Conservation (phyloP, 345 rosid species). For the Litchi chinensis region DNA sequence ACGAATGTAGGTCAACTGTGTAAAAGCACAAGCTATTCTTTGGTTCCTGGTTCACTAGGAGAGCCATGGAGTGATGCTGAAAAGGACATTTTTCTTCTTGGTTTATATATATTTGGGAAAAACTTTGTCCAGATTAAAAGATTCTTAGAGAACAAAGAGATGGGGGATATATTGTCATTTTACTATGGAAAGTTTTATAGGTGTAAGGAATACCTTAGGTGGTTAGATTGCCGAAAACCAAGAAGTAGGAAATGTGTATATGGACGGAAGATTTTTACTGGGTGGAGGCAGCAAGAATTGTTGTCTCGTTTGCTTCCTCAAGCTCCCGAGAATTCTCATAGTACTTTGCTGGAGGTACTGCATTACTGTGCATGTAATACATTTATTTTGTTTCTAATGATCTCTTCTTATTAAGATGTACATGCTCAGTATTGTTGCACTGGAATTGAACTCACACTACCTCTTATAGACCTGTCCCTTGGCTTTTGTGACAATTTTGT, state of each 20-base stretch:
- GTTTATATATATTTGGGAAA: slow-evolving; percentile 61
- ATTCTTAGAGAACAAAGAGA: slow-evolving; percentile 49
- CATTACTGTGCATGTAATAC: not conserved
- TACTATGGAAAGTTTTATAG: slow-evolving; percentile 64
- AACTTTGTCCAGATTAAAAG: slow-evolving; percentile 47
- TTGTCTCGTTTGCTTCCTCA: slow-evolving; percentile 59
- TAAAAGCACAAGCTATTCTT: slow-evolving; percentile 16
- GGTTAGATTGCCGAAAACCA: slow-evolving; percentile 59
- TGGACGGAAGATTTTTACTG: slow-evolving; percentile 63
- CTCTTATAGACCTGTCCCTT: not conserved
- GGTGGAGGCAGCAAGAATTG: slow-evolving; percentile 75
- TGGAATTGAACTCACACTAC: not conserved
- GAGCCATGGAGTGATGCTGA: slow-evolving; percentile 53
- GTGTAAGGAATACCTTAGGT: slow-evolving; percentile 48
- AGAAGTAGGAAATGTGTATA: slow-evolving; percentile 44
- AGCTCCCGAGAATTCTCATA: slow-evolving; percentile 43
- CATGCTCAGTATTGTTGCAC: not conserved
- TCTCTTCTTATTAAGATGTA: not conserved
- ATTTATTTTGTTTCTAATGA: not conserved
- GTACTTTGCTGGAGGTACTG: slow-evolving; percentile 44
- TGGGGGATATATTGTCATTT: slow-evolving; percentile 55
- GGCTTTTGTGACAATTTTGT: not conserved
- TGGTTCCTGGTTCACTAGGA: slow-evolving; percentile 38
- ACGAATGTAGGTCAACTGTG: slow-evolving; percentile 13
- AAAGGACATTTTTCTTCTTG: slow-evolving; percentile 56